Evolutionary conservation across 2,329 filamentous ascomycete species (phyloP), one percentile per base, ranked within the genome.

Genomic region (Cercospora nicotianae): DNA sequence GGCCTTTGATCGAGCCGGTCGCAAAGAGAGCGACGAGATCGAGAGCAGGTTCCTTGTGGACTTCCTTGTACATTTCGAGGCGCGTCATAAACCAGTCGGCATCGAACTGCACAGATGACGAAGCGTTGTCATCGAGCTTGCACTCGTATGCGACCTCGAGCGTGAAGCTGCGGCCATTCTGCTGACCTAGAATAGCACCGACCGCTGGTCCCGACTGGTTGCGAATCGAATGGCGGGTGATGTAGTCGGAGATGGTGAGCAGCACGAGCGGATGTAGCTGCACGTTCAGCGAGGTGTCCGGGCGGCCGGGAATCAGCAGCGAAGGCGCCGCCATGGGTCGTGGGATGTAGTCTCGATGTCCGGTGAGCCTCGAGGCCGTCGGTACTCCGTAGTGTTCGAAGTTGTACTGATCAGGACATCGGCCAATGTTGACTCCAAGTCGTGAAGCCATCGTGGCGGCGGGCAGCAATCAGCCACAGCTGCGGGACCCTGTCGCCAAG

Each of bases 231-330:
- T 97, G 94, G 68, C 95, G 89, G 67, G 94, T 96, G 79, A 98
- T 93, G 79, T 96, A 96, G 80, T 99, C 95, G 74, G 94, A 97
- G 75, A 99, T 95, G 72, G 91, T 96, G 81, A 99, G 91, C 72
- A 98, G 90, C 63, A 97, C 94, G 60, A 99, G 89, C 28, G 95
- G 95, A 77, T 99, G 95, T 18, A 99, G 88, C 74, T 93, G 89
- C 65, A 93, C 88, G 72, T 93, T 90, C 55, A 96, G 87, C 61
- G 89, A 88, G 20, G 90, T 90, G 79, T 95, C 92, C 51, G 87
- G 88, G 69, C 80, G 80, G 58, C 77, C 77, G 53, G 75, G 80
- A 16, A 82, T 81, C 58, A 84, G 72, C 26, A 84, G 80, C 26
- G 81, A 62, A 1, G 55, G 55, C 55, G 31, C 28, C 16, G 55